phyloP scores from a whole-genome alignment of 257 asterid species.

The Lantana camara region DNA sequence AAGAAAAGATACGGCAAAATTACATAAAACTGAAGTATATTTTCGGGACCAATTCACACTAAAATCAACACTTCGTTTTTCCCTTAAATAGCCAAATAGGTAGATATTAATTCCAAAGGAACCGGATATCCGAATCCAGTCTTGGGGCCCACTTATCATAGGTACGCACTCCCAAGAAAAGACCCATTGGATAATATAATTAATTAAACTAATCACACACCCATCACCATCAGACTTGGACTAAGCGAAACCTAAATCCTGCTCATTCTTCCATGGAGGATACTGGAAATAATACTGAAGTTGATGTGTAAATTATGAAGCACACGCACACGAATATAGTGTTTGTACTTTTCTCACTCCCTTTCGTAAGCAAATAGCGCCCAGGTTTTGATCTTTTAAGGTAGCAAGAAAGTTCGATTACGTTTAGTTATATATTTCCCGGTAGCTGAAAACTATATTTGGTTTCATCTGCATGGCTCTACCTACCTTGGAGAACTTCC shows the following conservation, averaged over 20 bases:
- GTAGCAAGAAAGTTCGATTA: conserved; percentile 6
- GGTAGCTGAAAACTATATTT: conserved; percentile 10
- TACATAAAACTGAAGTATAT: neutral
- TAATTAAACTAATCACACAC: neutral
- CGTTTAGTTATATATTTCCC: conserved; percentile 12
- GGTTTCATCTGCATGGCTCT: conserved; percentile 61
- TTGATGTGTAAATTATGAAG: conserved; percentile 7
- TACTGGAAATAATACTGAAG: neutral
- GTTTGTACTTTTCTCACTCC: neutral
- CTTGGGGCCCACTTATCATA: neutral
- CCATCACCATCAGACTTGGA: conserved; percentile 17
- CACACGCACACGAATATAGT: conserved; percentile 12
- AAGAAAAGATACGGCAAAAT: neutral
- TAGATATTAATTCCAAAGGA: neutral
- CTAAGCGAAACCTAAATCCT: conserved; percentile 10
- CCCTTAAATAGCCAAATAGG: neutral
- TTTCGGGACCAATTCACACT: neutral
- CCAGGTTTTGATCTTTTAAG: neutral
- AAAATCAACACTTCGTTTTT: neutral
- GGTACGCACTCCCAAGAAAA: neutral
- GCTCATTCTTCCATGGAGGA: conserved; percentile 13
- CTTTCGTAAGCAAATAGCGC: neutral
- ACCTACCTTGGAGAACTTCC: conserved; percentile 48
- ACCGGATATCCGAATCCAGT: conserved; percentile 3
- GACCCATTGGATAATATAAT: conserved; percentile 12